Conservation (phyloP, 1,139 yeast genomes). For the Scheffersomyces quercinus region DNA sequence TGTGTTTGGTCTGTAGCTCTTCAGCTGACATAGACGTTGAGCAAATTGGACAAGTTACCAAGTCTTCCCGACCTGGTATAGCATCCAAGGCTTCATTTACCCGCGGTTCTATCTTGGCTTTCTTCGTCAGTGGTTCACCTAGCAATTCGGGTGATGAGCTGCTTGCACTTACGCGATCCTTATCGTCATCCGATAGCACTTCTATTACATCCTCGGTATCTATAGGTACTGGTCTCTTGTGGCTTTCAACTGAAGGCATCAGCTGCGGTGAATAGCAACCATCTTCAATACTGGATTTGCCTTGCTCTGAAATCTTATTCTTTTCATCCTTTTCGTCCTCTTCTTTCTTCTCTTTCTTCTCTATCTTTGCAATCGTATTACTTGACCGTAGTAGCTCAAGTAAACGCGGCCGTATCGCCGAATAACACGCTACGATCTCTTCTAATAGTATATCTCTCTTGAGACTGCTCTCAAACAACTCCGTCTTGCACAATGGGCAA, state of each 20-base stretch:
- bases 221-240: neutral
- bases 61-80: slow-evolving; percentile 18
- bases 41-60: slow-evolving; percentile 75
- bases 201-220: slow-evolving; percentile 1
- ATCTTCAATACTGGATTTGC: neutral
- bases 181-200: neutral
- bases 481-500: slow-evolving; percentile 82
- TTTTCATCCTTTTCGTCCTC: neutral
- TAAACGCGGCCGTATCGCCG: slow-evolving; percentile 41
- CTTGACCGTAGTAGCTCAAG: slow-evolving; percentile 20
- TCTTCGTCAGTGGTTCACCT: slow-evolving; percentile 7
- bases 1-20: slow-evolving; percentile 62
- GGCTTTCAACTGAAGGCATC: neutral
- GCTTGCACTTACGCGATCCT: neutral
- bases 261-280: neutral
- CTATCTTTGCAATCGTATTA: neutral
- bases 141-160: slow-evolving; percentile 1
- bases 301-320: neutral
- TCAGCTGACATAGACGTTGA: slow-evolving; percentile 53
- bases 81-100: slow-evolving; percentile 4
- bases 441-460: slow-evolving; percentile 72
- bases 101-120: slow-evolving; percentile 6
- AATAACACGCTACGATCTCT: slow-evolving; percentile 64
- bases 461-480: slow-evolving; percentile 69
- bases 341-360: neutral